These are phyloP conservation scores for Talinum fruticosum DNA, from an alignment of 148 eudicot genomes.

Conservation along the genomic window DNA sequence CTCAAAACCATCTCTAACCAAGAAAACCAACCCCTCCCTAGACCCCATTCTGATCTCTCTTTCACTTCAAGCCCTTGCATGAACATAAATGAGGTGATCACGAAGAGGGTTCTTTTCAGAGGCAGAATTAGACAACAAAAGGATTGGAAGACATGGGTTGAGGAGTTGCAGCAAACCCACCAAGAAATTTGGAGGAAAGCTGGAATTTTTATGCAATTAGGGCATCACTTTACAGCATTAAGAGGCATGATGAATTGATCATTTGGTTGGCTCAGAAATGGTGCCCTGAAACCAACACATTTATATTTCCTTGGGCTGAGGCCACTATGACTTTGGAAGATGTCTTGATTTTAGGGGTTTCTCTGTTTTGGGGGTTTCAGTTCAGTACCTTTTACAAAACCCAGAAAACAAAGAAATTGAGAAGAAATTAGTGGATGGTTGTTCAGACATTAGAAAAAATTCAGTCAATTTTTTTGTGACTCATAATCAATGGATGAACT, in stretches of 20 bases:
- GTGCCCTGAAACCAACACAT: constrained; percentile 28
- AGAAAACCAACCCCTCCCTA: not conserved
- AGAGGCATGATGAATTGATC: constrained; percentile 18
- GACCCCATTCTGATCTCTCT: not conserved
- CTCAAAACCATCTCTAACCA: not conserved
- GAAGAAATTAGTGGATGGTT: not conserved
- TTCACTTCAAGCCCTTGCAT: not conserved
- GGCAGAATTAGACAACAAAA: constrained; percentile 4
- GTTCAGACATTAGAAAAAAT: not conserved
- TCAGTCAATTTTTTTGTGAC: not conserved
- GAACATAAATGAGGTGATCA: not conserved
- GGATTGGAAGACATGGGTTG: constrained; percentile 10
- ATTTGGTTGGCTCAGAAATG: constrained; percentile 25
- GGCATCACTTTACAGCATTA: constrained; percentile 22
- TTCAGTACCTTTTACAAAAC: not conserved
- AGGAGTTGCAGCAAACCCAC: constrained; percentile 4
- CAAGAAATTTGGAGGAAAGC: constrained; percentile 10
- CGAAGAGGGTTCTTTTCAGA: constrained; percentile 3
- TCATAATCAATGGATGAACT: constrained; percentile 20
- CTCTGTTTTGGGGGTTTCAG: constrained; percentile 25
- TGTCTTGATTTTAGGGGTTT: constrained; percentile 28
- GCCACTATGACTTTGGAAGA: constrained; percentile 35
- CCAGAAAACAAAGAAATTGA: not conserved
- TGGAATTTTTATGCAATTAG: constrained; percentile 15
- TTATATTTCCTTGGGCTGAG: constrained; percentile 32